Percentiles rank a stretch among this genome's conserved stretches.
Conservation (phyloP, 2,329 filamentous ascomycete species). For the Epichloe uncinata region DNA sequence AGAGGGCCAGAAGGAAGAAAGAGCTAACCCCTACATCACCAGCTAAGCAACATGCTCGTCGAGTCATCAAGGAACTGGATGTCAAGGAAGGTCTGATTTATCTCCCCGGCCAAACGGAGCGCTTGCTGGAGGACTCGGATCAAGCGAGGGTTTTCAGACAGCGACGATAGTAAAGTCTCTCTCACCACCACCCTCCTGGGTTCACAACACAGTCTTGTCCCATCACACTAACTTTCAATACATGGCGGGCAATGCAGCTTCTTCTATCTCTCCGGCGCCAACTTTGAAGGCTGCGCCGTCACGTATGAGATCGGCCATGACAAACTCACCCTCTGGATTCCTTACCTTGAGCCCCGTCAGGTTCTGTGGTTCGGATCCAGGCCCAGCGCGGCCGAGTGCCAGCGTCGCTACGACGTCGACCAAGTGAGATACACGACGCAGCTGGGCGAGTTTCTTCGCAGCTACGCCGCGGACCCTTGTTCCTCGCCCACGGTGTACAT, state of each 20-base stretch:
- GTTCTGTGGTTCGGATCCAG: slow-evolving; percentile 52
- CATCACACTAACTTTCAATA: not conserved
- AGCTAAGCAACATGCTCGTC: slow-evolving; percentile 46
- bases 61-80: slow-evolving; percentile 38
- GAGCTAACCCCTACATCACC: too few species aligned
- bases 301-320: slow-evolving; percentile 48
- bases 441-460: slow-evolving; percentile 32
- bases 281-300: slow-evolving; percentile 40
- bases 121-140: slow-evolving; percentile 45
- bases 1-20: too few species aligned
- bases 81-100: slow-evolving; percentile 39
- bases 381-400: slow-evolving; percentile 47
- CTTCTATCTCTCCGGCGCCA: slow-evolving; percentile 42
- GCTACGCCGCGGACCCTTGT: slow-evolving; percentile 21
- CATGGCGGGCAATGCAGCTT: slow-evolving; percentile 27
- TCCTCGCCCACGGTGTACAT: slow-evolving; percentile 30
- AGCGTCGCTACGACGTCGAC: slow-evolving; percentile 54
- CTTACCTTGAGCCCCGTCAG: slow-evolving; percentile 47
- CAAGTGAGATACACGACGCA: slow-evolving; percentile 49
- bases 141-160: slow-evolving; percentile 42
- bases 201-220: too few species aligned
- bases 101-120: slow-evolving; percentile 37
- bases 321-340: slow-evolving; percentile 59
- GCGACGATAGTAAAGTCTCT: slow-evolving; percentile 38
- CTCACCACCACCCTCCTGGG: too few species aligned